Conservation (phyloP, 108 stramenopile genomes). For the Nitzschia sp. region DNA sequence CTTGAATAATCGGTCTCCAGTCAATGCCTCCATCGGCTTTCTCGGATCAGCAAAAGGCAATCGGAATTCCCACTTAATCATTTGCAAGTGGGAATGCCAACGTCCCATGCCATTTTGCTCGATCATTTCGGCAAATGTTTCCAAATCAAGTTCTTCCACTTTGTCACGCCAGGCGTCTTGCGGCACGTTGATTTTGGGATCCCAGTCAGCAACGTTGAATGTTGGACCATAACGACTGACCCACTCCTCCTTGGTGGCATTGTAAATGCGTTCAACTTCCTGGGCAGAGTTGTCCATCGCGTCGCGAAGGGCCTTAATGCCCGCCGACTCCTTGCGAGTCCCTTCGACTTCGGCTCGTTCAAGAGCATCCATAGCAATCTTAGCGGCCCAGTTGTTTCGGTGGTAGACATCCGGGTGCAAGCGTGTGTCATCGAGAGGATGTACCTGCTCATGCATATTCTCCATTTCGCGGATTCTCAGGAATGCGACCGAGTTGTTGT, state of each 20-base stretch:
- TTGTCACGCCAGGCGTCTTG: constrained; percentile 79
- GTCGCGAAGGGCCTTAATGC: constrained; percentile 73
- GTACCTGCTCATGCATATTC: constrained; percentile 29
- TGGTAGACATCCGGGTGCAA: constrained; percentile 89
- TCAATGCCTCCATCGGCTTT: constrained; percentile 78
- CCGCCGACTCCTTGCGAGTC: constrained; percentile 50
- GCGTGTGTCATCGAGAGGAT: constrained; percentile 89
- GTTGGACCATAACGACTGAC: constrained; percentile 72
- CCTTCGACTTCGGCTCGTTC: constrained; percentile 59
- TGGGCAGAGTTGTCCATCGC: constrained; percentile 80
- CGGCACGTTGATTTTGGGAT: constrained; percentile 79
- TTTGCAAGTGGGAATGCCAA: constrained; percentile 84
- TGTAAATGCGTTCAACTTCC: constrained; percentile 74
- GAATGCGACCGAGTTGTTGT: constrained; percentile 91
- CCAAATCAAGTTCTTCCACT: constrained; percentile 87
- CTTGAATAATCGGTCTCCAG: constrained; percentile 75
- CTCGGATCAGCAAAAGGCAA: constrained; percentile 84
- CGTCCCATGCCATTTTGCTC: constrained; percentile 66
- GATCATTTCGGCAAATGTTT: constrained; percentile 82
- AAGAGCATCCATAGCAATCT: constrained; percentile 87
- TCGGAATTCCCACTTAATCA: constrained; percentile 93
- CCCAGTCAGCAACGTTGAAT: constrained; percentile 75
- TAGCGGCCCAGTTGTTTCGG: constrained; percentile 82
- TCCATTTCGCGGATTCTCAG: constrained; percentile 72
- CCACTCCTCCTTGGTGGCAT: constrained; percentile 83